These are phyloP conservation scores for Termitomyces sp. DNA, from an alignment of 768 basidiomycete genomes.

Conservation along the genomic window DNA sequence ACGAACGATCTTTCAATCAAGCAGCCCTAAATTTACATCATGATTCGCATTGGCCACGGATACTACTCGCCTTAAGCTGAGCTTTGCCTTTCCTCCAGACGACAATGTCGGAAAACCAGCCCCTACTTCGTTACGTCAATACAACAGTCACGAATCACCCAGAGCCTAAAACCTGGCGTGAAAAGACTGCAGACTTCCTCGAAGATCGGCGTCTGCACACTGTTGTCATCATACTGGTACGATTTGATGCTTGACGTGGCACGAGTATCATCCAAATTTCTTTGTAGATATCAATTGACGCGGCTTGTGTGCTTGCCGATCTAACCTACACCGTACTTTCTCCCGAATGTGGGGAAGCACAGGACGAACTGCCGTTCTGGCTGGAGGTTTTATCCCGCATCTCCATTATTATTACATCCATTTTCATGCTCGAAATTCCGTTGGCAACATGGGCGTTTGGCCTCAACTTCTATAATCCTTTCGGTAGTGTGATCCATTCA, in stretches of 20 bases:
- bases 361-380: slow-evolving; percentile 48
- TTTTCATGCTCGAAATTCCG: slow-evolving; percentile 79
- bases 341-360: slow-evolving; percentile 32
- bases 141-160: slow-evolving; percentile 1
- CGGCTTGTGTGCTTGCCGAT: slow-evolving; percentile 65
- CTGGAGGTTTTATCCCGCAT: slow-evolving; percentile 54
- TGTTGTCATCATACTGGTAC: slow-evolving; percentile 50
- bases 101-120: slow-evolving; percentile 41
- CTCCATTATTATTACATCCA: slow-evolving; percentile 61
- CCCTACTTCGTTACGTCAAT: slow-evolving; percentile 29
- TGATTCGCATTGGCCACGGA: not conserved
- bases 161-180: slow-evolving; percentile 18
- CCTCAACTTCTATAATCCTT: slow-evolving; percentile 54
- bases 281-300: slow-evolving; percentile 55
- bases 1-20: not conserved
- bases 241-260: slow-evolving; percentile 13
- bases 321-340: slow-evolving; percentile 63
- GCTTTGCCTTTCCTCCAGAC: not conserved
- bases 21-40: not conserved
- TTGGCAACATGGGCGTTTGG: slow-evolving; percentile 64
- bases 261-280: not conserved
- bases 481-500: slow-evolving; percentile 46
- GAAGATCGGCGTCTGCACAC: slow-evolving; percentile 51
- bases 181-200: slow-evolving; percentile 38
- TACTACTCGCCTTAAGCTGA: not conserved